A percentile compares a stretch with the other conserved stretches of the same genome.
Evolutionary conservation across 129 eudicot genomes (phyloP).

Genomic region (Helianthus tuberosus): DNA sequence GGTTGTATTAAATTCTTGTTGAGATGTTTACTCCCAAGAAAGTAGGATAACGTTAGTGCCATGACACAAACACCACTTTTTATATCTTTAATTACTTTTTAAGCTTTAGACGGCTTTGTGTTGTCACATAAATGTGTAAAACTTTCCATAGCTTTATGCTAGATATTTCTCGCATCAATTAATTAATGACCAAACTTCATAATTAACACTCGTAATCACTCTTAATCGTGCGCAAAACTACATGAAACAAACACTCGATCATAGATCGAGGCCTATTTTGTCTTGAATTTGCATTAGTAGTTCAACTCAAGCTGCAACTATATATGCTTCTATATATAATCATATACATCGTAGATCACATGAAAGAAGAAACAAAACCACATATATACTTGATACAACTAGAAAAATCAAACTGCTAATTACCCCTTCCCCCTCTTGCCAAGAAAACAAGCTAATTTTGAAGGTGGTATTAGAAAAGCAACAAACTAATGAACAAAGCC

Average conservation of each 20-base stretch:
- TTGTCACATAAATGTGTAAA: too few relatives aligned
- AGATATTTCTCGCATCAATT: too few relatives aligned
- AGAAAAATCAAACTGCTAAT: slow-evolving; percentile 1
- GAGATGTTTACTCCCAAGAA: neutral
- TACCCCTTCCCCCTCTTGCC: slow-evolving; percentile 31
- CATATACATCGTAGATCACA: slow-evolving; percentile 17
- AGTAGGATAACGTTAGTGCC: too few relatives aligned
- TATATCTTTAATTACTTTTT: too few relatives aligned
- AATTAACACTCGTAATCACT: too few relatives aligned
- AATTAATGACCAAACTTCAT: too few relatives aligned
- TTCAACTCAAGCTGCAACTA: slow-evolving; percentile 7
- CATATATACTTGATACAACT: slow-evolving; percentile 22
- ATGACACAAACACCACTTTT: too few relatives aligned
- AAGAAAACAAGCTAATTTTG: slow-evolving; percentile 42
- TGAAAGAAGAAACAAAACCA: neutral
- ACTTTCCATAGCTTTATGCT: too few relatives aligned
- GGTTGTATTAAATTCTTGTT: neutral
- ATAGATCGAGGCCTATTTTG: neutral
- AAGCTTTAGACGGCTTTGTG: too few relatives aligned
- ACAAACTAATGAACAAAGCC: slow-evolving; percentile 30
- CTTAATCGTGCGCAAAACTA: too few relatives aligned
- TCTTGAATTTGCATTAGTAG: slow-evolving; percentile 11
- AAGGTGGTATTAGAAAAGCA: slow-evolving; percentile 5
- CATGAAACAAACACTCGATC: too few relatives aligned
- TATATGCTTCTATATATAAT: slow-evolving; percentile 11